phyloP scores from a whole-genome alignment of 2,329 filamentous ascomycete genomes.

The Aspergillus sp. region DNA sequence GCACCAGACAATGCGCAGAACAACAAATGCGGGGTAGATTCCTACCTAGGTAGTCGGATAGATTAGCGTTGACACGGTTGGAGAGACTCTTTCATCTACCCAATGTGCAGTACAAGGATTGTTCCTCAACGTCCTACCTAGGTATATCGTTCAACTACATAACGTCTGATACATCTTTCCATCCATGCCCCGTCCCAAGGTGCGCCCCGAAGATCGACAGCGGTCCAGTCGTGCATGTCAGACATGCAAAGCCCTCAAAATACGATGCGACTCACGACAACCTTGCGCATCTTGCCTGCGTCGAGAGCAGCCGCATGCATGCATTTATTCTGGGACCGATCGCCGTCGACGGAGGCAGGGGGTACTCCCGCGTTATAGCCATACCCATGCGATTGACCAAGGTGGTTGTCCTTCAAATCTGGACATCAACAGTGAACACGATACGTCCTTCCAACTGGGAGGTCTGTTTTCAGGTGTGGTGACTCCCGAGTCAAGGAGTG shows the following conservation, averaged over 20 bases:
- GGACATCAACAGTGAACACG: neutral
- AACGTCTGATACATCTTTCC: neutral
- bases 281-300: neutral
- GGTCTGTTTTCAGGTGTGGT: neutral
- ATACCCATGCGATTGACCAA: neutral
- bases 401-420: too few species aligned
- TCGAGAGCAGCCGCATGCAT: neutral
- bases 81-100: too few species aligned
- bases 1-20: too few species aligned
- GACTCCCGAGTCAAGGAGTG: neutral
- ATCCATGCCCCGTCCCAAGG: neutral
- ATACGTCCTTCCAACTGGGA: neutral
- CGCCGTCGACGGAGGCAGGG: neutral
- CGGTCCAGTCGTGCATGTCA: neutral
- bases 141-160: neutral
- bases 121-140: neutral
- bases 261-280: neutral
- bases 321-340: neutral
- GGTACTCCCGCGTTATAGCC: neutral
- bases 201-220: conserved; percentile 1
- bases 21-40: too few species aligned
- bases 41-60: too few species aligned
- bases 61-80: too few species aligned
- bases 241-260: neutral
- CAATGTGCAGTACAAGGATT: neutral